Conservation (phyloP, 2,329 filamentous ascomycete genomes). For the Monosporascus ibericus region DNA sequence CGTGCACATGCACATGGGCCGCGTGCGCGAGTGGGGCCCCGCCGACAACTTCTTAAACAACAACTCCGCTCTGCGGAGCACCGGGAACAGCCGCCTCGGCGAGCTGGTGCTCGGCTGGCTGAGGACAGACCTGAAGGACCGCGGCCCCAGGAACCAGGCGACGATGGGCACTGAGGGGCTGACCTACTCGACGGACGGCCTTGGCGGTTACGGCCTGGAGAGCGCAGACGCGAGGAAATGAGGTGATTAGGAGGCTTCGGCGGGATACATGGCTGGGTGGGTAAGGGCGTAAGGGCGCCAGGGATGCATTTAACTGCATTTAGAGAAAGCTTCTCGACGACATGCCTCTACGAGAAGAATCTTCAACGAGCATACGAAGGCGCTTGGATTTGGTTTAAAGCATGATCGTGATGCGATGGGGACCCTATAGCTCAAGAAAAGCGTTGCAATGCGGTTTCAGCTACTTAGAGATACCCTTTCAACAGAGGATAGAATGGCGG, state of each 20-base stretch:
- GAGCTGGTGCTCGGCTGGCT: conserved; percentile 87
- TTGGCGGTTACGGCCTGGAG: conserved; percentile 55
- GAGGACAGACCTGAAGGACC: conserved; percentile 67
- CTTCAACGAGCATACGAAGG: background rate
- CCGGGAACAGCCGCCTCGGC: conserved; percentile 77
- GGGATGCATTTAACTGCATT: background rate
- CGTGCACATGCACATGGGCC: conserved; percentile 89
- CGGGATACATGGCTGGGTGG: background rate
- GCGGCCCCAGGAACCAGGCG: conserved; percentile 66
- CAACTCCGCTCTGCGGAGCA: conserved; percentile 32
- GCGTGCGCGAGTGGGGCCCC: conserved; percentile 78
- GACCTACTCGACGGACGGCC: conserved; percentile 50
- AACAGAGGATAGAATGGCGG: conserved; percentile 19
- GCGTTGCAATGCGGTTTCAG: background rate
- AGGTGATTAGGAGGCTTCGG: background rate
- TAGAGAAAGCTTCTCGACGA: background rate
- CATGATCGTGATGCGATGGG: background rate
- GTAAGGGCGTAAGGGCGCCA: background rate
- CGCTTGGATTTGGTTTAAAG: background rate
- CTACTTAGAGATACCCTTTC: conserved; percentile 24
- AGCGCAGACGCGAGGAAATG: conserved; percentile 27
- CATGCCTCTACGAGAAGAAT: background rate
- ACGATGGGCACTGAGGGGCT: conserved; percentile 54
- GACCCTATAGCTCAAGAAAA: too few species aligned
- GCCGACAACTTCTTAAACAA: conserved; percentile 62